phyloP scores from a whole-genome alignment of 176 grass and related monocot genomes.

The Saccharum spontaneum region DNA sequence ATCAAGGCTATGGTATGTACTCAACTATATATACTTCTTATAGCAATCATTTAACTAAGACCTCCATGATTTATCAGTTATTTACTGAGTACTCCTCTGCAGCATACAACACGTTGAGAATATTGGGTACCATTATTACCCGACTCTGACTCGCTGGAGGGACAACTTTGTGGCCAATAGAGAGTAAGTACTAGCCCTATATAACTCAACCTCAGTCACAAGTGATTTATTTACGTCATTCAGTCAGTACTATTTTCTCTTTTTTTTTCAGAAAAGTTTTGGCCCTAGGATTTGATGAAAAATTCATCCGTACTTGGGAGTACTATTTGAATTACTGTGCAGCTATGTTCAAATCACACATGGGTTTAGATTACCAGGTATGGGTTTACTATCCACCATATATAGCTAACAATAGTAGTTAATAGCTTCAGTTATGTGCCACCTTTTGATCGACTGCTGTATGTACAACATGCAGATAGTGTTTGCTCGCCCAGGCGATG shows the following conservation, averaged over 20 bases:
- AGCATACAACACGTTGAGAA: slow-evolving; percentile 78
- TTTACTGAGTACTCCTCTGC: background rate
- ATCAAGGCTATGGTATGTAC: slow-evolving; percentile 29
- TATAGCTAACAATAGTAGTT: no score
- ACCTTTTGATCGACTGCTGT: background rate
- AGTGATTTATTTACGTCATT: background rate
- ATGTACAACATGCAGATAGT: background rate
- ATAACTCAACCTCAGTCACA: background rate
- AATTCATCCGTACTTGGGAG: slow-evolving; percentile 54
- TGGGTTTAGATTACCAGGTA: background rate
- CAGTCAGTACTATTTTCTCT: background rate
- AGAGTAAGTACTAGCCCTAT: slow-evolving; percentile 24
- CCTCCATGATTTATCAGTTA: background rate
- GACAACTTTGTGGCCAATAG: slow-evolving; percentile 52
- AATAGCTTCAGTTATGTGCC: background rate
- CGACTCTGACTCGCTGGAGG: slow-evolving; percentile 70
- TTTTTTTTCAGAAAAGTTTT: background rate
- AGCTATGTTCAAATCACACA: background rate
- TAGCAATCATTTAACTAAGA: background rate
- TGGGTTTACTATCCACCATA: slow-evolving; percentile 3
- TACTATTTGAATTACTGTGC: slow-evolving; percentile 64
- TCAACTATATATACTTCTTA: no score
- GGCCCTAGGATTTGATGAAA: slow-evolving; percentile 44
- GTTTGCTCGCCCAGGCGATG: background rate
- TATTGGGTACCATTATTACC: slow-evolving; percentile 73